phyloP scores from a whole-genome alignment of 805 yeast genomes.

The Saturnispora halmiae region DNA sequence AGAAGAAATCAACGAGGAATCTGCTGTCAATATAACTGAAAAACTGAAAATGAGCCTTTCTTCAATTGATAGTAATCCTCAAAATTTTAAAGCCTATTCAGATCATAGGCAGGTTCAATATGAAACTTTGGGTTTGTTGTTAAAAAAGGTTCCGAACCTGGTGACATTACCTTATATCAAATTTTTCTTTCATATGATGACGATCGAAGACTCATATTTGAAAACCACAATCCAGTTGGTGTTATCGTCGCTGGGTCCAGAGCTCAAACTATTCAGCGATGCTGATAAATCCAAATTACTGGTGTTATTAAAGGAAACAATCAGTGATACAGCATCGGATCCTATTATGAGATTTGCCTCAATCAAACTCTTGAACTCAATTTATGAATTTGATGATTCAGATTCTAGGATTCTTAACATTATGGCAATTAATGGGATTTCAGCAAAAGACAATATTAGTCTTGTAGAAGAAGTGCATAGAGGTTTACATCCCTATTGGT shows the following conservation, averaged over 20 bases:
- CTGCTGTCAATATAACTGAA: slow-evolving; percentile 38
- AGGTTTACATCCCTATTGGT: slow-evolving; percentile 83
- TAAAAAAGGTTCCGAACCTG: slow-evolving; percentile 37
- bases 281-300: slow-evolving; percentile 37
- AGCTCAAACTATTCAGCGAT: slow-evolving; percentile 33
- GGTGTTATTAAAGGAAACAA: slow-evolving; percentile 20
- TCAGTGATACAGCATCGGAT: slow-evolving; percentile 24
- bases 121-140: slow-evolving; percentile 66
- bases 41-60: slow-evolving; percentile 43
- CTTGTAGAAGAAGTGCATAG: slow-evolving; percentile 68
- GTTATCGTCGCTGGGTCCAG: slow-evolving; percentile 47
- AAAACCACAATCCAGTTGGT: slow-evolving; percentile 65
- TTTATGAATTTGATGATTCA: slow-evolving; percentile 58
- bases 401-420: slow-evolving; percentile 61
- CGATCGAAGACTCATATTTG: slow-evolving; percentile 53
- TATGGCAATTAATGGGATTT: slow-evolving; percentile 43
- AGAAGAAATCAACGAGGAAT: slow-evolving; percentile 19
- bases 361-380: slow-evolving; percentile 52
- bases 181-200: slow-evolving; percentile 63
- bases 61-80: slow-evolving; percentile 29
- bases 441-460: not conserved
- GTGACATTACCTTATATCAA: slow-evolving; percentile 44
- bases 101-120: slow-evolving; percentile 56
- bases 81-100: slow-evolving; percentile 23
- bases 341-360: slow-evolving; percentile 43